phyloP scores from a whole-genome alignment of 495 filamentous ascomycete genomes.

The Penicillium argentinense region DNA sequence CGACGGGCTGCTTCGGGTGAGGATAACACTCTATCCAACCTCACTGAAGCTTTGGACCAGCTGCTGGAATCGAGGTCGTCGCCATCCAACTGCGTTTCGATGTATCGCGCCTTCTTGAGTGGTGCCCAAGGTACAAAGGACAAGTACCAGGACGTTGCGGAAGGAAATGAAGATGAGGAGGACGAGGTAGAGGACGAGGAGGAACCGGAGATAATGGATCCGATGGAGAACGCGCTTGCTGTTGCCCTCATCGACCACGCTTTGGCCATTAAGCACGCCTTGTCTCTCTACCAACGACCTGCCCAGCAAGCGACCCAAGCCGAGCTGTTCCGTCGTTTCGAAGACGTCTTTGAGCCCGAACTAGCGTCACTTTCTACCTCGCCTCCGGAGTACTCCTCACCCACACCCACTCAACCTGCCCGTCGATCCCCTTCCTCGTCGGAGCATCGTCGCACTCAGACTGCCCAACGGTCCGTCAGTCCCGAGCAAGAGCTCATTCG shows the following conservation, averaged over 20 bases:
- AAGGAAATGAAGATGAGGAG: constrained; percentile 48
- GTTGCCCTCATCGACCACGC: constrained; percentile 89
- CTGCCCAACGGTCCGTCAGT: constrained; percentile 32
- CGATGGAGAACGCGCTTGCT: constrained; percentile 79
- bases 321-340: constrained; percentile 51
- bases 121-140: constrained; percentile 43
- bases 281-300: constrained; percentile 64
- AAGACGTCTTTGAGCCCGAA: constrained; percentile 52
- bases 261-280: constrained; percentile 77
- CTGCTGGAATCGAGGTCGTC: constrained; percentile 64
- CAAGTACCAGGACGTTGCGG: constrained; percentile 37
- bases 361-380: constrained; percentile 27
- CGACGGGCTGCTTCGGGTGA: constrained; percentile 74
- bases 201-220: constrained; percentile 47
- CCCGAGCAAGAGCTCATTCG: constrained; percentile 42
- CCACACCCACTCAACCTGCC: constrained; percentile 22
- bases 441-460: constrained; percentile 25
- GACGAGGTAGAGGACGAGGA: constrained; percentile 48
- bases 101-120: constrained; percentile 72
- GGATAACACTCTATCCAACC: constrained; percentile 57
- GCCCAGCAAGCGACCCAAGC: constrained; percentile 59
- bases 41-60: constrained; percentile 72
- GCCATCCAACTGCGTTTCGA: constrained; percentile 66
- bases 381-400: constrained; percentile 24
- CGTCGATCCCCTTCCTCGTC: constrained; percentile 24